Base-by-base conservation (phyloP, 1,284 basidiomycete genomes). In the Naganishia cerealis region DNA sequence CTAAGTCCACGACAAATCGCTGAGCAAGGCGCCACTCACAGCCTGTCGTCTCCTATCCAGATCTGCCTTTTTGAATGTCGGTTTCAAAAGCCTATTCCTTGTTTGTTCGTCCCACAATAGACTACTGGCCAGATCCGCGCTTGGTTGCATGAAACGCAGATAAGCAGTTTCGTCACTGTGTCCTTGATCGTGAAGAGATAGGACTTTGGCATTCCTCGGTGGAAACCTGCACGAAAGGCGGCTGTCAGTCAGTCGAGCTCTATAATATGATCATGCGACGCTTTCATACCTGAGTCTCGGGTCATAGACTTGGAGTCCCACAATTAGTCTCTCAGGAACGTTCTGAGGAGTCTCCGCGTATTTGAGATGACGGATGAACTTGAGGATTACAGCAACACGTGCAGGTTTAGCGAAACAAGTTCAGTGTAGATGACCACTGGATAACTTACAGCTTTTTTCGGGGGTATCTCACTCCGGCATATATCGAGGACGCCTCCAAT, bases 301-400 rank as follows among this genome's bases (percentile, higher is more conserved):
- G 77, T 96, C 93, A 54, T 89, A 81, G 0, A 91, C 88, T 33
- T 83, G 87, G 67, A 91, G 85, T 0, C 91, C 91, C n/a, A 90
- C 81, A 0, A 91, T 78, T 83, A 89, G 88, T 4, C 55, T 43
- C 40, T 56, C 53, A 8, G 63, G 63, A 33, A 63, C 33, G n/a
- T 54, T 63, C 29, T 63, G 61, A 4, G 61, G 50, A n/a, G 59
- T n/a, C 38, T 50, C 46, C 16, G 54, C 53, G 50, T 54, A 61
- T 24, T 68, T 53, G 15, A 58, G 29, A 15, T 50, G 61, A 18
- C 43, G 46, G 18, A 48, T 12, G 39, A 15, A 55, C 38, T 46
- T 43, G 8, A 15, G 21, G 46, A 50, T 8, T 24, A 9, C 9
- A 50, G 12, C 18, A 50, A 9, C 24, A 13, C 24, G 9, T n/a